These are phyloP conservation scores for Tolypocladium cylindrosporum DNA, from an alignment of 2,329 filamentous ascomycete species.

Conservation along the genomic window DNA sequence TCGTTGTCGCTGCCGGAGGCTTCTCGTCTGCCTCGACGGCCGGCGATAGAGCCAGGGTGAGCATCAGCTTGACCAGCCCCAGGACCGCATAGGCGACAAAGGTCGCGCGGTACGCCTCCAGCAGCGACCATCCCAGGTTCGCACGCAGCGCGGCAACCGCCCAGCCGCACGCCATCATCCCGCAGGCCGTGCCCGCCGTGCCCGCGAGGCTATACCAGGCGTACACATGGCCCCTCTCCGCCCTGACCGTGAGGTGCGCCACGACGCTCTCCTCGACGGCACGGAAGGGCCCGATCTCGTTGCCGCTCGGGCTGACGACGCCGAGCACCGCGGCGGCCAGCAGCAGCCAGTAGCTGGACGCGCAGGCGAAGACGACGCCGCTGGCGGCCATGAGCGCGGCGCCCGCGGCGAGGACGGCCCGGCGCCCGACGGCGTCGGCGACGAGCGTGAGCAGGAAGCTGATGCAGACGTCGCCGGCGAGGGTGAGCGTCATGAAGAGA, in stretches of 20 bases:
- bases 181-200: conserved; percentile 49
- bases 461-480: conserved; percentile 48
- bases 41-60: conserved; percentile 38
- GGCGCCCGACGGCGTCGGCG: conserved; percentile 47
- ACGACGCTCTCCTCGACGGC: conserved; percentile 52
- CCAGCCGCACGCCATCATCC: conserved; percentile 51
- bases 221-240: conserved; percentile 43
- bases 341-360: conserved; percentile 46
- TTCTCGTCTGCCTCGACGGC: conserved; percentile 29
- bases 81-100: conserved; percentile 48
- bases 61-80: conserved; percentile 44
- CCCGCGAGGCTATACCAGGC: conserved; percentile 53
- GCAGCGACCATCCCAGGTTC: conserved; percentile 28
- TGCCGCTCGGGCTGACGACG: conserved; percentile 55
- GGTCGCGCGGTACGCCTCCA: conserved; percentile 41
- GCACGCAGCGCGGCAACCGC: conserved; percentile 38
- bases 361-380: conserved; percentile 43
- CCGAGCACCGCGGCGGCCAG: conserved; percentile 48
- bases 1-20: neutral
- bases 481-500: conserved; percentile 56
- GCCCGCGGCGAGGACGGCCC: conserved; percentile 41
- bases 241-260: conserved; percentile 40
- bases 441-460: conserved; percentile 49
- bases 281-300: conserved; percentile 54
- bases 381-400: conserved; percentile 45